Evolutionary conservation across 495 filamentous ascomycete genomes (phyloP), one percentile per base, ranked within the genome.

Genomic region (Astrocystis sublimbata): DNA sequence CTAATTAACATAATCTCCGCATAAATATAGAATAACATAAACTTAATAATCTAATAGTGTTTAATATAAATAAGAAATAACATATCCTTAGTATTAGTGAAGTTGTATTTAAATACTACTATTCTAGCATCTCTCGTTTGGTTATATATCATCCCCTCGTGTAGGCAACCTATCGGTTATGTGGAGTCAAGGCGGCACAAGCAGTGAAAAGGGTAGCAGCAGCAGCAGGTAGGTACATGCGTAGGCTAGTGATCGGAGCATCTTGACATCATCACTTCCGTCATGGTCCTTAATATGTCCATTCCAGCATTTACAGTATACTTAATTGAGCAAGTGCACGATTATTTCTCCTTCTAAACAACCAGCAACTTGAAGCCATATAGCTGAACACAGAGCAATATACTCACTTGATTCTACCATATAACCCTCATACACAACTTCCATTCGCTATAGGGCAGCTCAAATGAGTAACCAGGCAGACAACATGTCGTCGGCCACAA

Each of bases 401-500:
- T 21, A 35, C 36, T 10, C n/a, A 15, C 5, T 15, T 28, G n/a
- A 9, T n/a, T 26, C 17, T 5, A 46, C 19, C n/a, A 13, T 42
- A 13, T 5, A 19, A 31, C 36, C 19, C 6, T 15, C 19, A 28
- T 23, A 40, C 24, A 42, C 13, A 1, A 21, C 3, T 51, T 33
- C 4, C 24, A 42, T 4, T 31, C 12, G 8, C 28, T 7, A 36
- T 36, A 31, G 42, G 30, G 28, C 40, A 36, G 51, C 35, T 33
- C 51, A 68, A 35, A 72, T 72, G 70, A 68, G 63, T 31, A 35
- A 66, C 54, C 63, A 59, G 45, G 43, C 30, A 31, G 26, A 40
- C 62, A 70, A 74, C 15, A 82, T 82, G 76, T 77, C 77, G 21
- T 64, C 76, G 38, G 65, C 76, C 2, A 78, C 83, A 28, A 77